Percentiles rank a stretch among this genome's conserved stretches.
Evolutionary conservation across 2,329 filamentous ascomycete species (phyloP).

Genomic region (Geosmithia morbida): DNA sequence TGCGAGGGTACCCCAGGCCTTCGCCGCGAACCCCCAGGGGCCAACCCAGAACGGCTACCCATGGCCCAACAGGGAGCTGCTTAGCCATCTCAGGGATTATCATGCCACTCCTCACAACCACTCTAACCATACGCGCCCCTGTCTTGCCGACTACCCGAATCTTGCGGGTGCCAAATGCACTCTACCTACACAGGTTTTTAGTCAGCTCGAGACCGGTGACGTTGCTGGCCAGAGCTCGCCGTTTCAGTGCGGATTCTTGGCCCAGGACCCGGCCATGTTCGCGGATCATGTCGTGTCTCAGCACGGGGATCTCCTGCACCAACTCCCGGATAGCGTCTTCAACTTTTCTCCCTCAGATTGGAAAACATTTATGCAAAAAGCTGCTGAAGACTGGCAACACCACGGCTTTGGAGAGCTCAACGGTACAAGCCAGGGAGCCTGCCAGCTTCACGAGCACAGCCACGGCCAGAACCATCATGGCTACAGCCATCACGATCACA

Average conservation of each 20-base stretch:
- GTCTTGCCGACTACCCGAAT: conserved; percentile 12
- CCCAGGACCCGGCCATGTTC: conserved; percentile 12
- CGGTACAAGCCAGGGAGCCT: not conserved
- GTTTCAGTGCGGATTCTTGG: conserved; percentile 12
- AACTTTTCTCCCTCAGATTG: not conserved
- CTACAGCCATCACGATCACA: not conserved
- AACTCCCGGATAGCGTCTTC: not conserved
- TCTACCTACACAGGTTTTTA: conserved; percentile 7
- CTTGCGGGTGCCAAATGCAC: conserved; percentile 11
- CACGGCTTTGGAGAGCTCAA: not conserved
- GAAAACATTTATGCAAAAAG: not conserved
- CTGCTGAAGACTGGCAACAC: not conserved
- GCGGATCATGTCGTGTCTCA: conserved; percentile 14
- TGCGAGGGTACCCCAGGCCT: not conserved
- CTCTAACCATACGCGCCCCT: not conserved
- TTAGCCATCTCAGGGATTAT: not conserved
- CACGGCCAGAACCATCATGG: not conserved
- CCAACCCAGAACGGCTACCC: not conserved
- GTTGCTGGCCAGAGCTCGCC: not conserved
- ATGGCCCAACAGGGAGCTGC: not conserved
- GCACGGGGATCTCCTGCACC: conserved; percentile 7
- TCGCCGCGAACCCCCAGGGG: not conserved
- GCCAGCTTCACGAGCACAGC: not conserved
- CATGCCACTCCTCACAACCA: not conserved
- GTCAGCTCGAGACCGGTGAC: not conserved